A percentile compares a stretch with the other conserved stretches of the same genome.
Conservation (phyloP, 306 rosid species). For the Mimosa bimucronata region DNA sequence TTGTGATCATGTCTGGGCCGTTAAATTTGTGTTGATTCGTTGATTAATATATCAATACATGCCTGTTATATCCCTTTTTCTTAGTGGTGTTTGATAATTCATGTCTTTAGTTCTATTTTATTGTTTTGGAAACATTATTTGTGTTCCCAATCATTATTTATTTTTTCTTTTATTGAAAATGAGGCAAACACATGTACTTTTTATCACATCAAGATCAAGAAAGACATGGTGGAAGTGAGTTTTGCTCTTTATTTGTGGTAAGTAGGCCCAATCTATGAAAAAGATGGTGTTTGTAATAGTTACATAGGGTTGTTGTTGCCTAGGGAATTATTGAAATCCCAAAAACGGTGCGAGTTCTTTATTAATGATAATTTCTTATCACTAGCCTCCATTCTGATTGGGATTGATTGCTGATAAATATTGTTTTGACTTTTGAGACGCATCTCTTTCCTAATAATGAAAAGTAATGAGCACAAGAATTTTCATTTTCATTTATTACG, state of each 20-base stretch:
- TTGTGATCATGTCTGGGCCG: constrained; percentile 1
- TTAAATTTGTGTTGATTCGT: constrained; percentile 15
- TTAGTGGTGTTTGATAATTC: not conserved
- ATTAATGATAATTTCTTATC: constrained; percentile 8
- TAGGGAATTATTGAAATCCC: constrained; percentile 26
- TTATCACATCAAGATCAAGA: not conserved
- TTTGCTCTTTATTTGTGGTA: constrained; percentile 9
- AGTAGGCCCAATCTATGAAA: constrained; percentile 35
- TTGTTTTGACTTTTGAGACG: not conserved
- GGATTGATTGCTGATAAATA: not conserved
- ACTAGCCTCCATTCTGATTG: too few relatives aligned
- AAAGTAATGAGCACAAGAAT: too few relatives aligned
- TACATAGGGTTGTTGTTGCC: constrained; percentile 27
- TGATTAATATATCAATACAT: constrained; percentile 21
- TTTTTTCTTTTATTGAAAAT: not conserved
- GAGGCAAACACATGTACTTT: not conserved
- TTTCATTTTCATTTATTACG: too few relatives aligned
- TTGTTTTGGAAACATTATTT: constrained; percentile 3
- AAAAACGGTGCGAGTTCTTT: constrained; percentile 20
- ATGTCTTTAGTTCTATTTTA: constrained; percentile 6
- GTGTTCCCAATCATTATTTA: not conserved
- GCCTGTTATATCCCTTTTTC: constrained; percentile 4
- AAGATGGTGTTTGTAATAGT: constrained; percentile 30
- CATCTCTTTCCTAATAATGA: not conserved
- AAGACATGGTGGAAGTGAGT: constrained; percentile 17